Conservation (phyloP, 148 eudicot genomes). For the Silene latifolia region DNA sequence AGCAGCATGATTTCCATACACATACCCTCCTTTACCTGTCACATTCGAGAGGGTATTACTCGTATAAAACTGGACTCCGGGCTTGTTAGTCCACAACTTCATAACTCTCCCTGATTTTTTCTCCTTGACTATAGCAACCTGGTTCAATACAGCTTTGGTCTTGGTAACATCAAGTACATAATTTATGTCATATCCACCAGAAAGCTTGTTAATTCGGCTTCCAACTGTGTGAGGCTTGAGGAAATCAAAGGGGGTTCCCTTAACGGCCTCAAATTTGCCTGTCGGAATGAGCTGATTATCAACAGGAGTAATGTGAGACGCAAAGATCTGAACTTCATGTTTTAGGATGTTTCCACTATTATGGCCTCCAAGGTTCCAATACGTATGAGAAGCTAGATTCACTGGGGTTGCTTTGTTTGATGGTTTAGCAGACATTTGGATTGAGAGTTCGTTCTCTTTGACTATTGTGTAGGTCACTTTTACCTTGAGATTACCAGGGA, state of each 20-base stretch:
- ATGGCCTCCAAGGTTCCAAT: constrained; percentile 89
- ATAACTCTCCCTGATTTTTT: constrained; percentile 52
- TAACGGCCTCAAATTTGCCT: constrained; percentile 51
- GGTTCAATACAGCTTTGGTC: constrained; percentile 28
- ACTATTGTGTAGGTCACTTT: constrained; percentile 43
- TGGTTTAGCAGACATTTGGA: constrained; percentile 58
- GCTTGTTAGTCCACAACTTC: constrained; percentile 51
- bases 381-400: constrained; percentile 74
- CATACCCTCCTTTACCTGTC: constrained; percentile 61
- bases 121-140: constrained; percentile 41
- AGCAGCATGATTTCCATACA: constrained; percentile 48
- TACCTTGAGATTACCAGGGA: constrained; percentile 63
- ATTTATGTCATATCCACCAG: constrained; percentile 62
- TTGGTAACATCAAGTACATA: constrained; percentile 43
- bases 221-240: constrained; percentile 42
- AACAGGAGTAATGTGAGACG: constrained; percentile 58
- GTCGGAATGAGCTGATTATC: constrained; percentile 66
- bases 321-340: constrained; percentile 54
- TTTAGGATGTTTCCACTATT: constrained; percentile 56
- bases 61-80: constrained; percentile 81
- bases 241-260: constrained; percentile 69
- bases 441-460: constrained; percentile 25
- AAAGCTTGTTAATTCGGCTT: constrained; percentile 45
- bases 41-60: constrained; percentile 33
- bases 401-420: constrained; percentile 80